These are phyloP conservation scores for Penicillium concentricum DNA, from an alignment of 2,329 filamentous ascomycete species.

Conservation along the genomic window DNA sequence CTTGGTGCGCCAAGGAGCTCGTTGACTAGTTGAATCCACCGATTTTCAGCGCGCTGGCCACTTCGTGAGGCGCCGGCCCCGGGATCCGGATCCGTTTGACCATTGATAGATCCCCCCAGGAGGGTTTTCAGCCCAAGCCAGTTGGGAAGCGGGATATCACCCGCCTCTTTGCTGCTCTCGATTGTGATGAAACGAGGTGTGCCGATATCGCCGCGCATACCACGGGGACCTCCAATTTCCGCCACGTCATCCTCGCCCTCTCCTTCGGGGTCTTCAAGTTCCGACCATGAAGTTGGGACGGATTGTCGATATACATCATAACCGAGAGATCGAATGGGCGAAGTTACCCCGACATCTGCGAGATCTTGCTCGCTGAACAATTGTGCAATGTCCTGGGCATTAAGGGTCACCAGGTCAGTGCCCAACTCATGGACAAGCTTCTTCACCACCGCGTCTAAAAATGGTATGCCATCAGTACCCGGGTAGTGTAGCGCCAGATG, in stretches of 20 bases:
- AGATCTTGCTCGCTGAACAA: conserved; percentile 45
- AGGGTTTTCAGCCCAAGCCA: conserved; percentile 33
- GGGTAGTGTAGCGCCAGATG: conserved; percentile 62
- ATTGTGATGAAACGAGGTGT: conserved; percentile 36
- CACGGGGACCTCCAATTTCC: conserved; percentile 21
- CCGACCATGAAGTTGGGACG: conserved; percentile 32
- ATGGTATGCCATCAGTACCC: conserved; percentile 53
- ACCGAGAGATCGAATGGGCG: conserved; percentile 46
- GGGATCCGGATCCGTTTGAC: conserved; percentile 24
- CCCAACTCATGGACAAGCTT: conserved; percentile 60
- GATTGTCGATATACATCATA: conserved; percentile 54
- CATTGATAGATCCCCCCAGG: conserved; percentile 31
- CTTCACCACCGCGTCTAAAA: conserved; percentile 62
- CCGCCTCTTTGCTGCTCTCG: conserved; percentile 31
- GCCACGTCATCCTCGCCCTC: conserved; percentile 45
- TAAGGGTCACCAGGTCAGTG: conserved; percentile 43
- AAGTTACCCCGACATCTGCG: conserved; percentile 33
- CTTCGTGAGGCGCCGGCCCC: conserved; percentile 16
- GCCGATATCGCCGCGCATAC: conserved; percentile 18
- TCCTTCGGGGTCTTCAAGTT: conserved; percentile 48
- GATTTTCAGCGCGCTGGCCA: conserved; percentile 28
- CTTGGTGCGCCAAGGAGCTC: conserved; percentile 33
- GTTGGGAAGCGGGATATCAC: conserved; percentile 35
- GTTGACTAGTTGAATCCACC: conserved; percentile 37
- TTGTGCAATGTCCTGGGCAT: conserved; percentile 48